These are phyloP conservation scores for Hibiscus syriacus DNA, from an alignment of 345 rosid species.

Conservation along the genomic window DNA sequence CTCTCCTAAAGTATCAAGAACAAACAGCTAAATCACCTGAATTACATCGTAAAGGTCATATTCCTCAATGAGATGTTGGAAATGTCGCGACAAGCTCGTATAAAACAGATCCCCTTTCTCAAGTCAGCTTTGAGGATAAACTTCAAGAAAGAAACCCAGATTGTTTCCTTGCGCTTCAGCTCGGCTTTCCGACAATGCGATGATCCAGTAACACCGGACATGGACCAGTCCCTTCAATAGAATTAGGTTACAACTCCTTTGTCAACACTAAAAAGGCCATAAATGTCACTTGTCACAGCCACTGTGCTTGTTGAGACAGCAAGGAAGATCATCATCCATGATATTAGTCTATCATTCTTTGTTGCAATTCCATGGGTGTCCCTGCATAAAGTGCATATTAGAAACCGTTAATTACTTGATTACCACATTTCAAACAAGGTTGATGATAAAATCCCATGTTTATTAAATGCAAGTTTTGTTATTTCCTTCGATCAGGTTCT, in stretches of 20 bases:
- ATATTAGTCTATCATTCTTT: conserved; percentile 35
- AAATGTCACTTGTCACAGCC: conserved; percentile 50
- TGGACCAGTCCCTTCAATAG: conserved; percentile 1
- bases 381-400: conserved; percentile 22
- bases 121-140: not conserved
- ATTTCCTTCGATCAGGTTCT: not conserved
- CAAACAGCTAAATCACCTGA: not conserved
- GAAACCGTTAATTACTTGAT: not conserved
- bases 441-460: not conserved
- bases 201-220: conserved; percentile 4
- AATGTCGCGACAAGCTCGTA: not conserved
- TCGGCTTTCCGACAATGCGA: not conserved
- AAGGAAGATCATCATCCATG: conserved; percentile 52
- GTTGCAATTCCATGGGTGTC: conserved; percentile 47
- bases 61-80: not conserved
- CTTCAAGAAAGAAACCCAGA: not conserved
- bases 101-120: not conserved
- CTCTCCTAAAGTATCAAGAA: not conserved
- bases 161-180: not conserved
- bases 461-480: not conserved
- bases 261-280: conserved; percentile 25
- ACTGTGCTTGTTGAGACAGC: conserved; percentile 48
- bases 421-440: not conserved
- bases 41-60: conserved; percentile 2
- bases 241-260: conserved; percentile 22